Base-by-base conservation (phyloP, 257 asterid species). In the Lycium barbarum region DNA sequence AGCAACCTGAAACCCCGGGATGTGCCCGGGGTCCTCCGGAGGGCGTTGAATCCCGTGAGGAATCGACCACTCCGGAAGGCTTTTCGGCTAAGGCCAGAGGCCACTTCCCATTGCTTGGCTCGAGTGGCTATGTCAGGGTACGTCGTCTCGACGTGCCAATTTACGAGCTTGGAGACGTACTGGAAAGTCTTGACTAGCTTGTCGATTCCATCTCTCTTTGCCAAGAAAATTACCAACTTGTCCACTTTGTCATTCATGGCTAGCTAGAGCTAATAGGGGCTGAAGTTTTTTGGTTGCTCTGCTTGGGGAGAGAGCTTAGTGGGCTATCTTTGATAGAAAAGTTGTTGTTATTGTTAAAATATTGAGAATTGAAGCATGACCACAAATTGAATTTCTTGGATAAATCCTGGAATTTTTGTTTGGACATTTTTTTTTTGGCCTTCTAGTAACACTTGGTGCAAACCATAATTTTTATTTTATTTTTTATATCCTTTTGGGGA, bases 161-260 rank as follows among this genome's bases (percentile, higher is more conserved):
- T 97, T 82, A 84, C 91, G 9, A 96, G 88, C 79, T 96, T 96
- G 57, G 97, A 95, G 26, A 93, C 97, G 61, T 96, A 96, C 84
- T 96, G 99, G 80, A 95, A 95, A 2, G 98, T 95, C 80, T 95
- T 95, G 73, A 95, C 98, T 2, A 96, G 97, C 85, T 96, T 96
- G 92, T 96, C 98, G 36, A 95, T 96, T 15, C 99, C 99, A 82
- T 93, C 98, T 80, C 99, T 89, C 86, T 96, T 96, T 0, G 98
- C 98, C 5, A 96, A 90, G 84, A 93, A 95, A 84, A 93, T 87
- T 43, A 96, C 98, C 1, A 96, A 86, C 81, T 95, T 96, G 91
- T 96, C 99, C 5, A 93, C 96, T 83, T 84, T 88, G 90, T 96
- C 98, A 62, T 89, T 89, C 99, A 94, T 95, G 59, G 76, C 84